A percentile compares a stretch with the other conserved stretches of the same genome.
These are phyloP conservation scores for Tylopilus balloui DNA, from an alignment of 768 basidiomycete species.

Conservation along the genomic window DNA sequence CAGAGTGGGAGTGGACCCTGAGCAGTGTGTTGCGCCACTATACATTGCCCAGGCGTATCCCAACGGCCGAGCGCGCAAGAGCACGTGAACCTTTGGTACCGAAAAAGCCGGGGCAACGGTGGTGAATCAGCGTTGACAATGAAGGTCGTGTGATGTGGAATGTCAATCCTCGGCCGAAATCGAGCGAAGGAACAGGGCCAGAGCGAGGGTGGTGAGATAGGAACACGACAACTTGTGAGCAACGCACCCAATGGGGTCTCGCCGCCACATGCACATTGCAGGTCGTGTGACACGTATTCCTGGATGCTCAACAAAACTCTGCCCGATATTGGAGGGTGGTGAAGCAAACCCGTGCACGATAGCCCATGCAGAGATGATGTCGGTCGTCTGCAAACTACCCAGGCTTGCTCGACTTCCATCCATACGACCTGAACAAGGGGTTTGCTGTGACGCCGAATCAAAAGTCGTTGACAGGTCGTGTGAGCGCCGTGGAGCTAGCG, in stretches of 20 bases:
- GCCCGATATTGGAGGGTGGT: background rate
- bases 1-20: background rate
- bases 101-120: background rate
- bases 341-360: background rate
- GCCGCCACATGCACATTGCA: background rate
- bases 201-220: background rate
- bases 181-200: background rate
- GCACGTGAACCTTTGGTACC: slow-evolving; percentile 1
- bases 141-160: background rate
- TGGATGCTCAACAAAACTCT: background rate
- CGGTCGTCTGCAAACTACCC: background rate
- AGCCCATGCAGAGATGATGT: background rate
- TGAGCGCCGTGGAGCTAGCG: slow-evolving; percentile 8
- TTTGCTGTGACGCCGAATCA: slow-evolving; percentile 4
- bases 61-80: background rate
- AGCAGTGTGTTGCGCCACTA: background rate
- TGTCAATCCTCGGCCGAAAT: background rate
- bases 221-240: background rate
- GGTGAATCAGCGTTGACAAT: background rate
- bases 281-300: slow-evolving; percentile 16
- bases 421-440: background rate
- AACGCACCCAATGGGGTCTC: background rate
- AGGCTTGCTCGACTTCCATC: background rate
- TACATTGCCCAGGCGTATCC: background rate
- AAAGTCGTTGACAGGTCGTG: slow-evolving; percentile 9